These are phyloP conservation scores for Triticum dicoccoides DNA, from an alignment of 176 grass and related monocot genomes.

Conservation along the genomic window DNA sequence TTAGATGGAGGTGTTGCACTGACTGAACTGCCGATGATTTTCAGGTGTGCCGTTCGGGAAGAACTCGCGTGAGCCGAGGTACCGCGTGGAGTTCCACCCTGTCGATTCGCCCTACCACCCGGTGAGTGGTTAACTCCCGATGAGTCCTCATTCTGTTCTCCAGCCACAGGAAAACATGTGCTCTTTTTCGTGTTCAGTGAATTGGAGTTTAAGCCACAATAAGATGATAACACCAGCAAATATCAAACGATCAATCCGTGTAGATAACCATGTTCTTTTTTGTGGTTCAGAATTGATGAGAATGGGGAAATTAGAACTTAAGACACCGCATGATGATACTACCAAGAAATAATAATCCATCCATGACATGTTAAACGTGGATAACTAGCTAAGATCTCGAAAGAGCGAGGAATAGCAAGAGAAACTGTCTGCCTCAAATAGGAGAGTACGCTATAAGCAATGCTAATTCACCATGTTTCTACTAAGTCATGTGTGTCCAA, in stretches of 20 bases:
- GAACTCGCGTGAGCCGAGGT: constrained; percentile 35
- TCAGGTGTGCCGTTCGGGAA: constrained; percentile 44
- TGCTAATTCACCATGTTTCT: neutral
- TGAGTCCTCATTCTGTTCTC: neutral
- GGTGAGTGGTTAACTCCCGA: neutral
- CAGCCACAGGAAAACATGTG: neutral
- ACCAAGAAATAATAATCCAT: too few relatives aligned
- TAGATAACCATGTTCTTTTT: too few relatives aligned
- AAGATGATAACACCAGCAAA: neutral
- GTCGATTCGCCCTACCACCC: constrained; percentile 32
- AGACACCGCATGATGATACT: too few relatives aligned
- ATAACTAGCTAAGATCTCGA: neutral
- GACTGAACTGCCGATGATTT: neutral
- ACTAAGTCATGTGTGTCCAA: neutral
- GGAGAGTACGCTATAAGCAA: neutral
- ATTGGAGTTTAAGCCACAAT: neutral
- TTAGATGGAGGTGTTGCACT: neutral
- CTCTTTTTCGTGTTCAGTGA: too few relatives aligned
- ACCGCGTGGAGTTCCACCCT: constrained; percentile 37
- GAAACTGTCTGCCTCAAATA: neutral
- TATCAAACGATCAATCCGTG: neutral
- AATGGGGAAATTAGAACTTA: too few relatives aligned
- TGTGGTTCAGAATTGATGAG: too few relatives aligned
- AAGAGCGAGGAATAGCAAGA: neutral
- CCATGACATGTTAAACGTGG: neutral